These are phyloP conservation scores for Citrus maxima DNA, from an alignment of 345 rosid genomes.

Conservation along the genomic window DNA sequence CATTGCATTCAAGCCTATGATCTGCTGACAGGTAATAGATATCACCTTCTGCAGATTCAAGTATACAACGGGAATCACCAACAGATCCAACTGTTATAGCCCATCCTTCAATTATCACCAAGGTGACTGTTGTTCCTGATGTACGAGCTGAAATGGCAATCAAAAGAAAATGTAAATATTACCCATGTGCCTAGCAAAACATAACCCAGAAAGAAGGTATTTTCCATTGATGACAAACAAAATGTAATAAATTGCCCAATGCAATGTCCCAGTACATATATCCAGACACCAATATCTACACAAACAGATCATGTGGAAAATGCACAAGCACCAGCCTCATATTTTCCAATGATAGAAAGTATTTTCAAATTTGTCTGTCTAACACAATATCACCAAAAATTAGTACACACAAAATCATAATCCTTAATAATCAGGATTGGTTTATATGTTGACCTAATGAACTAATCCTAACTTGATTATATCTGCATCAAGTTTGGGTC, in stretches of 20 bases:
- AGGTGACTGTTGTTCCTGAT: slow-evolving; percentile 94
- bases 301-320: not conserved
- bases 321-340: not conserved
- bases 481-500: not conserved
- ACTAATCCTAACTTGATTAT: not conserved
- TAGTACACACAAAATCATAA: not conserved
- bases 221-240: not conserved
- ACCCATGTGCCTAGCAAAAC: not conserved
- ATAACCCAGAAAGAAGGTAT: not conserved
- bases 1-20: slow-evolving; percentile 93
- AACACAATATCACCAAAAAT: not conserved
- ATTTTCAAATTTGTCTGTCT: not conserved
- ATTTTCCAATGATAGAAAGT: not conserved
- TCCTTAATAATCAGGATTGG: not conserved
- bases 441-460: not conserved
- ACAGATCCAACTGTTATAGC: slow-evolving; percentile 94
- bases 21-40: slow-evolving; percentile 90
- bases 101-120: slow-evolving; percentile 92
- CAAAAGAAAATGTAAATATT: not conserved
- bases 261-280: not conserved
- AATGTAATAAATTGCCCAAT: not conserved
- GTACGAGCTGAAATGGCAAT: slow-evolving; percentile 57
- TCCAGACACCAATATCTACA: not conserved
- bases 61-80: slow-evolving; percentile 96
- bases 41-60: slow-evolving; percentile 94